Evolutionary conservation across 2,329 filamentous ascomycete genomes (phyloP), one percentile per base, ranked within the genome.

Genomic region (Aspergillus brunneoviolaceus): DNA sequence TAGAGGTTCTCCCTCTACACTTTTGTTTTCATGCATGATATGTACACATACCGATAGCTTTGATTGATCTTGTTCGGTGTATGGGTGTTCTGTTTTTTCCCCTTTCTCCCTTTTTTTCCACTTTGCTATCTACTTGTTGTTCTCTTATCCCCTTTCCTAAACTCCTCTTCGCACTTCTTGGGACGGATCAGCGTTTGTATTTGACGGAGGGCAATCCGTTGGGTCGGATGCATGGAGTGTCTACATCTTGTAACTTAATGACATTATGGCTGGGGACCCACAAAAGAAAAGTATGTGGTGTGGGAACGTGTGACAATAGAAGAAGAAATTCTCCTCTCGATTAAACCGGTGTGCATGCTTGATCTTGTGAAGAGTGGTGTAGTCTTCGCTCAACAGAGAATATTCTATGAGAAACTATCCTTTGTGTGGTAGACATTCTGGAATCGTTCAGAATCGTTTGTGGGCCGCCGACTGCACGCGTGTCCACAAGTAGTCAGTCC

Each of bases 291-390:
- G 67, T 69, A 67, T 67, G 69, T 68, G 68, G 65, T 69, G 66
- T 68, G 66, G 70, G 69, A 69, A 69, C 70, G 69, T 74, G 71
- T 74, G 70, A 72, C 68, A 69, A 75, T 74, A 75, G 70, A 74
- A 71, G 69, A 69, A 67, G 72, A 74, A 72, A 74, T 75, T 76
- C 74, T 76, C 74, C 74, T 73, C 74, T 76, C 74, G 66, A 65
- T 71, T 67, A 27, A 66, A 63, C 11, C 12, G 19, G 33, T 53
- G 19, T 48, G 51, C 39, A 19, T 54, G 33, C 39, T 25, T 48
- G 35, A 35, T 39, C 12, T 47, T 29, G 27, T 10, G 27, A 29
- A 29, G 35, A 29, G 25, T 29, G 12, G 3, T 29, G 27, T 25
- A 29, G 35, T 56, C 29, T 55, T 49, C 2, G 4, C 33, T 16